Evolutionary conservation across 768 basidiomycete species (phyloP), one percentile per base, ranked within the genome.

Genomic region (Krasilnikovozyma curviuscula): DNA sequence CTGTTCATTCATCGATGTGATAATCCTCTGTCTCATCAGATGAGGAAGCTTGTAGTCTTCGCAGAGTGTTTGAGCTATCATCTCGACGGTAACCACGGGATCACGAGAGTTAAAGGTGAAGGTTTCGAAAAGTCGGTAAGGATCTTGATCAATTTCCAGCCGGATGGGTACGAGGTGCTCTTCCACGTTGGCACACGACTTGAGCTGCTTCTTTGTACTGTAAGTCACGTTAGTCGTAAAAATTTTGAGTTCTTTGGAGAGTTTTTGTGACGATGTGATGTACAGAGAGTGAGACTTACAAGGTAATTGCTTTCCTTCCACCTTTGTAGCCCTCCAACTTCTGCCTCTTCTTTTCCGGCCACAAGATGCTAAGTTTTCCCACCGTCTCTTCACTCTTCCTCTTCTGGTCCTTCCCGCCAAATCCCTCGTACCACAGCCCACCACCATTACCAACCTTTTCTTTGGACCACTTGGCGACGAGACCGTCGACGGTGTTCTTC

Each of bases 101-200:
- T 97, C 91, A 55, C 81, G 81, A 38, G 89, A 65, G 59, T 98
- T 93, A 93, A 91, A 98, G 38, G 93, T 74, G 66, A 97, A 95
- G 0, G 91, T 86, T 61, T 98, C 93, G 24, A 86, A 76, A 71
- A 95, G 79, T 66, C 80, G 83, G 60, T 83, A 79, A 58, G 83
- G 81, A 25, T 95, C 93, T 40, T 89, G 79, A 57, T 98, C 93
- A 57, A 95, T 78, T 63, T 98, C 93, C 44, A 98, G 69, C n/a
- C 93, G 76, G 33, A 98, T 80, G 3, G 93, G 93, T 4, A 97
- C 79, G 24, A 98, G 78, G 56, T 77, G 72, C 59, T 98, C 93
- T 12, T 64, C 55, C 14, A 59, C 54, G 14, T 61, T 49, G 5
- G 67, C 68, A 42, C 62, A 58, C 2, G 60, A 52, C 19, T 61